These are phyloP conservation scores for Chlorokybus atmophyticus DNA, from an alignment of 139 green algal genomes.

Conservation along the genomic window DNA sequence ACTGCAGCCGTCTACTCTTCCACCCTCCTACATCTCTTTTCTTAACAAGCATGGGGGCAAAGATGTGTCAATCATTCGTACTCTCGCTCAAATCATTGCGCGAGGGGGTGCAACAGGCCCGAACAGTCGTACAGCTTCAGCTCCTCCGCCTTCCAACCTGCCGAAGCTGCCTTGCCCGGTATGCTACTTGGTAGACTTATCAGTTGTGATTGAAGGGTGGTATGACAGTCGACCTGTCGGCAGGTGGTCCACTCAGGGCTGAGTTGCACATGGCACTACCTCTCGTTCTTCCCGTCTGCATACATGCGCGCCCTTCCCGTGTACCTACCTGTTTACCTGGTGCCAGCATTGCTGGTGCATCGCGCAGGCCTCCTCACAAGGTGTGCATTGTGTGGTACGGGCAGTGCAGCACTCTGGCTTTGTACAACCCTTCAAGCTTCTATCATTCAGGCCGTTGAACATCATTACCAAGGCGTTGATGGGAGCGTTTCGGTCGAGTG, in stretches of 20 bases:
- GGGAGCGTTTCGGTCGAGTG: conserved; percentile 53
- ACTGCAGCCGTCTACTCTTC: conserved; percentile 40
- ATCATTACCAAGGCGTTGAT: conserved; percentile 48
- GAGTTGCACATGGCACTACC: conserved; percentile 17
- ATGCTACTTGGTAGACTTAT: no score
- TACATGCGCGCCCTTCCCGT: conserved; percentile 59
- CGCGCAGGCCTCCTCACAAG: conserved; percentile 37
- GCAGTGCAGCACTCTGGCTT: background rate
- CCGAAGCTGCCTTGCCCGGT: no score
- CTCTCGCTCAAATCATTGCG: background rate
- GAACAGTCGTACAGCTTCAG: no score
- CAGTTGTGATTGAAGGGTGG: no score
- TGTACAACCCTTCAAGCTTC: background rate
- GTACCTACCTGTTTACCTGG: conserved; percentile 62
- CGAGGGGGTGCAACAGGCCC: conserved; percentile 11
- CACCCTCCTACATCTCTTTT: conserved; percentile 61
- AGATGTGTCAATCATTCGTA: background rate
- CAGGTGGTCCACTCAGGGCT: conserved; percentile 12
- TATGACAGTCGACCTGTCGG: no score
- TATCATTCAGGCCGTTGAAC: conserved; percentile 16
- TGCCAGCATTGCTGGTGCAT: conserved; percentile 74
- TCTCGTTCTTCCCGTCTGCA: conserved; percentile 42
- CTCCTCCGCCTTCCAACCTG: no score
- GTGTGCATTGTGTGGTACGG: no score
- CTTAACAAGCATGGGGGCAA: conserved; percentile 66